Evolutionary conservation across 1,284 basidiomycete genomes (phyloP), one percentile per base, ranked within the genome.

Genomic region (Abortiporus biennis): DNA sequence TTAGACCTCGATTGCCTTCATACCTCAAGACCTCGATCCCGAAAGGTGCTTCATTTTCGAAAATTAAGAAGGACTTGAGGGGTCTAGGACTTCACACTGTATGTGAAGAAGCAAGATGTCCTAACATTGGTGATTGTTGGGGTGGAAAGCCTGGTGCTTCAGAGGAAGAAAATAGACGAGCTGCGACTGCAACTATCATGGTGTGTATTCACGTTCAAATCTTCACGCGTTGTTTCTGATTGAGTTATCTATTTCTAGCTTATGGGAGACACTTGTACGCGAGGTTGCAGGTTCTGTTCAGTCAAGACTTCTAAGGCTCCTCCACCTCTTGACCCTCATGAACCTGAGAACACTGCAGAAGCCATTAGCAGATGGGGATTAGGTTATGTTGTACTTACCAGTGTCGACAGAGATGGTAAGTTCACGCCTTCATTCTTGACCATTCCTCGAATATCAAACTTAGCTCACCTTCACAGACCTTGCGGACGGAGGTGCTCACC

Each of bases 111-210:
- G 96, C 96, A 20, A 79, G 94, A 47, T 99, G 96, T 72, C 96
- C 96, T 1, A 99, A 99, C 58, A 98, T 99, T 45, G 96, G 95
- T 22, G 95, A 99, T 58, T 99, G 96, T 63, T 99, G 96, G 96
- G 94, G 96, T 38, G 94, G 94, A 1, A 85, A 83, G 53, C 74
- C 82, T 35, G 80, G 76, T 40, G 75, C 69, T n/a, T 80, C 80
- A 16, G 80, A 82, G 43, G 74, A 74, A 45, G 84, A 86, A 45
- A 85, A 81, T 34, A 85, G 86, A 56, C 81, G 82, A 42, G 78
- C 81, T 39, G 96, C 96, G 11, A 99, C 96, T 5, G 93, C 93
- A n/a, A 97, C 93, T 0, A 99, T 99, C 64, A 99, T 99, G 96
- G 94, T 91, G 49, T 43, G 74, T 57, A 24, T 32, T 39, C 31